These are phyloP conservation scores for Rhodotorula diobovata DNA, from an alignment of 768 basidiomycete genomes.

Conservation along the genomic window DNA sequence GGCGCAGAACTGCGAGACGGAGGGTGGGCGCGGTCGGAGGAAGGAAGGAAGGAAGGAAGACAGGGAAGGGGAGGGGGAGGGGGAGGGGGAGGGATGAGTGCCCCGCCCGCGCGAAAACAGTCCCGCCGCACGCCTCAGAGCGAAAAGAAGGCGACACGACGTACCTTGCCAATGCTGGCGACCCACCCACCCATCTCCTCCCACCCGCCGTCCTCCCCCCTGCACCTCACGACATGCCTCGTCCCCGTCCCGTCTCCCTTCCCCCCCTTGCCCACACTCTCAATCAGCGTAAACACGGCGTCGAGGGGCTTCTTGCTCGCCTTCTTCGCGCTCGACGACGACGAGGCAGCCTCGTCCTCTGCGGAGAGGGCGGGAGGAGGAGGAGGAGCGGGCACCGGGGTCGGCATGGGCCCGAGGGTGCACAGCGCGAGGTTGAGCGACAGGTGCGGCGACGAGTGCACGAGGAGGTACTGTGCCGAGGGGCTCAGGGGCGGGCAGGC, in stretches of 20 bases:
- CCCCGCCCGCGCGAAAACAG: too few species aligned
- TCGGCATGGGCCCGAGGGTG: conserved; percentile 38
- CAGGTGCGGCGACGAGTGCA: conserved; percentile 17
- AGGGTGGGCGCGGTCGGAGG: neutral
- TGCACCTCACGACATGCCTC: conserved; percentile 26
- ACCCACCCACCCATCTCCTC: conserved; percentile 35
- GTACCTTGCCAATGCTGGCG: conserved; percentile 20
- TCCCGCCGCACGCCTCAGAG: too few species aligned
- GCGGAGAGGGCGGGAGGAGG: too few species aligned
- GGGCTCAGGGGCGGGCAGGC: neutral
- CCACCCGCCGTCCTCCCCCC: conserved; percentile 10
- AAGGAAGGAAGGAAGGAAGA: too few species aligned
- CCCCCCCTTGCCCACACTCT: conserved; percentile 8
- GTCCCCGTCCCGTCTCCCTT: conserved; percentile 11
- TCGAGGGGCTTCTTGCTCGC: conserved; percentile 15
- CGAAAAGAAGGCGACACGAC: neutral
- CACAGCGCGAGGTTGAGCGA: conserved; percentile 23
- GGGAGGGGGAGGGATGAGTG: neutral
- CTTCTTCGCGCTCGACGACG: too few species aligned
- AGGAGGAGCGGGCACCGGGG: conserved; percentile 10
- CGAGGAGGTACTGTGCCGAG: conserved; percentile 18
- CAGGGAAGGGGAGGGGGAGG: neutral
- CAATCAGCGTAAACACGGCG: conserved; percentile 34
- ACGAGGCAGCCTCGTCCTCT: neutral
- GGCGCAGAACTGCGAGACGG: conserved; percentile 1